phyloP scores from a whole-genome alignment of 2,329 filamentous ascomycete genomes.

The Fusarium tanahbumbuense region DNA sequence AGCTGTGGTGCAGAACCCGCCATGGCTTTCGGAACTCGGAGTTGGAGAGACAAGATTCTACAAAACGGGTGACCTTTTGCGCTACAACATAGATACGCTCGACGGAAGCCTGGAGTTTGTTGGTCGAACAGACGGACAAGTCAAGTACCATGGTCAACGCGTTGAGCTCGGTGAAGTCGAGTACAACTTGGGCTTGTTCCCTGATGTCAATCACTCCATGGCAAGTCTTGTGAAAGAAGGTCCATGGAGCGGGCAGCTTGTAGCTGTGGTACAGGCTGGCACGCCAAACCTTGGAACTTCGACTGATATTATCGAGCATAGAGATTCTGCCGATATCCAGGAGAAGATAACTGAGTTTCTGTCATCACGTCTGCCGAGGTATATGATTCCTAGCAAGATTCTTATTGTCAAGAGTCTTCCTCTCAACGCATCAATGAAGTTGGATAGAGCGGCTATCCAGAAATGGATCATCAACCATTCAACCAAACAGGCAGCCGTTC shows the following conservation, averaged over 20 bases:
- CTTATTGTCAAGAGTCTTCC: neutral
- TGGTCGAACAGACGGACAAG: neutral
- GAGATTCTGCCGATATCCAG: neutral
- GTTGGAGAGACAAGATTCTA: neutral
- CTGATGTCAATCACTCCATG: neutral
- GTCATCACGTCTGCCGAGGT: neutral
- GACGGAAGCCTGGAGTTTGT: neutral
- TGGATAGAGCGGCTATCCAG: neutral
- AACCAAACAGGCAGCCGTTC: neutral
- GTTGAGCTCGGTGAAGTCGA: neutral
- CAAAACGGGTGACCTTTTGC: neutral
- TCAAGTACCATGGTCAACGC: slow-evolving; percentile 1
- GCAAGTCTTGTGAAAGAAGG: neutral
- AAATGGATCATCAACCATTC: slow-evolving; percentile 1
- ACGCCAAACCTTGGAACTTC: neutral
- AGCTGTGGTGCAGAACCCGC: neutral
- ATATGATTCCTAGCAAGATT: slow-evolving; percentile 1
- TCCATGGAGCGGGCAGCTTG: slow-evolving; percentile 1
- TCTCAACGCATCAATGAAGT: slow-evolving; percentile 1
- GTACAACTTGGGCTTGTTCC: neutral
- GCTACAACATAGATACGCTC: neutral
- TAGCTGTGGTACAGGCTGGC: neutral
- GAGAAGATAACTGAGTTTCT: neutral
- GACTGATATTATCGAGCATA: neutral
- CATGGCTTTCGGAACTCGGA: slow-evolving; percentile 1